Base-by-base conservation (phyloP, 192 early-diverging fungal species). In the Dissophora ornata region DNA sequence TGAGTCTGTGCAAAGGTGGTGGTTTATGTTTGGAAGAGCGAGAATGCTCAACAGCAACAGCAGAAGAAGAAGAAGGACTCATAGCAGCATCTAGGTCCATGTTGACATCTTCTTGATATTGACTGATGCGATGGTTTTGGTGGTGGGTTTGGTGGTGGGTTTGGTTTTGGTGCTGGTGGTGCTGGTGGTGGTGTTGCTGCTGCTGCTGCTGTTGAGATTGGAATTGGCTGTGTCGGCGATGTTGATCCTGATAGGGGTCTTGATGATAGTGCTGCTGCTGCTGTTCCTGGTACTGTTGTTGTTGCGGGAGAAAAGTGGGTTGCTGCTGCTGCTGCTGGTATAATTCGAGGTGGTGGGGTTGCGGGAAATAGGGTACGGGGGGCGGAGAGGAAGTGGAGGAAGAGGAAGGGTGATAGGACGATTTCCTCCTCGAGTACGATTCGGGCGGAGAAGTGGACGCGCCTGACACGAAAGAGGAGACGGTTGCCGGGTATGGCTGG, bases 61-160 rank as follows among this genome's bases (percentile, higher is more conserved):
- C 32, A 32, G n/a, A n/a, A n/a, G n/a, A n/a, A n/a, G n/a, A n/a
- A n/a, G n/a, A n/a, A n/a, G n/a, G n/a, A n/a, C 13, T 38, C 16
- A 32, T 41, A 7, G 55, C 34, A 19, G 58, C 25, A 34, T 73
- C 70, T 10, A 73, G 13, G 16, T 73, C 70, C 70, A 73, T 73
- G 34, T 62, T 10, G 18, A 49, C 19, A n/a, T 73, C 54, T 46
- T 53, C 61, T 28, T 64, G 70, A 42, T 50, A 52, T 29, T 73
- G 55, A 30, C 44, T 44, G 10, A 25, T 18, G 22, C 16, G 51
- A 9, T 62, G 47, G 24, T 24, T 7, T 18, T 63, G n/a, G n/a
- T n/a, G n/a, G n/a, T n/a, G n/a, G n/a, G n/a, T n/a, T n/a, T n/a
- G n/a, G n/a, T n/a, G n/a, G n/a, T n/a, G n/a, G n/a, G n/a, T n/a